Evolutionary conservation across 2,329 filamentous ascomycete species (phyloP).

Genomic region (Fusarium protoensiforme): DNA sequence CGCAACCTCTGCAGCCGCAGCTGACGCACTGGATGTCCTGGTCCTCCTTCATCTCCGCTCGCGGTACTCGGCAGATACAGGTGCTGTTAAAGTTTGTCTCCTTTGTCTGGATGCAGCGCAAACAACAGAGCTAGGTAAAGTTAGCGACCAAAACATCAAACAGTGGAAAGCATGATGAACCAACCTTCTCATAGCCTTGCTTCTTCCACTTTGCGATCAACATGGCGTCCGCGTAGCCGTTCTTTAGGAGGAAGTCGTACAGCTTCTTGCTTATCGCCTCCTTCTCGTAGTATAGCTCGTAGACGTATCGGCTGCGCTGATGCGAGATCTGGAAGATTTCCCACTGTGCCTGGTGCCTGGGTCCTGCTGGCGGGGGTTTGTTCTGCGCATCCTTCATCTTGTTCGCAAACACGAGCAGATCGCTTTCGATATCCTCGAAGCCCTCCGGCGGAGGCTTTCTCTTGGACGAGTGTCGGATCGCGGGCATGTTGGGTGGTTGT

Average conservation of each 20-base stretch:
- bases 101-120: slow-evolving; percentile 98
- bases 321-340: slow-evolving; percentile 98
- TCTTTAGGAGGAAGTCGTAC: slow-evolving; percentile 97
- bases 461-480: slow-evolving; percentile 79
- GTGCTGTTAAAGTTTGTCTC: slow-evolving; percentile 99
- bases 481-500: slow-evolving; percentile 68
- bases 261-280: slow-evolving; percentile 92
- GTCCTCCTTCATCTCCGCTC: slow-evolving; percentile 88
- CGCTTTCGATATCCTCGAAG: slow-evolving; percentile 89
- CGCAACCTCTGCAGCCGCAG: slow-evolving; percentile 92
- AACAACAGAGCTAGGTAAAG: slow-evolving; percentile 79
- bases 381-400: slow-evolving; percentile 98
- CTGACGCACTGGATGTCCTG: slow-evolving; percentile 93
- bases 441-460: slow-evolving; percentile 86
- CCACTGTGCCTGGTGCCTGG: slow-evolving; percentile 92
- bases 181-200: slow-evolving; percentile 95
- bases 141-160: slow-evolving; percentile 36
- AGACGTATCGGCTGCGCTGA: slow-evolving; percentile 91
- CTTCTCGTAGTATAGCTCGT: slow-evolving; percentile 98
- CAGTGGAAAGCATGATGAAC: slow-evolving; percentile 37
- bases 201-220: slow-evolving; percentile 99
- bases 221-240: slow-evolving; percentile 93
- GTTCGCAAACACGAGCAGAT: slow-evolving; percentile 85
- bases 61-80: slow-evolving; percentile 95
- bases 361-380: slow-evolving; percentile 81